Conservation (phyloP, 192 early-diverging fungal genomes). For the Polychytrium aggregatum region DNA sequence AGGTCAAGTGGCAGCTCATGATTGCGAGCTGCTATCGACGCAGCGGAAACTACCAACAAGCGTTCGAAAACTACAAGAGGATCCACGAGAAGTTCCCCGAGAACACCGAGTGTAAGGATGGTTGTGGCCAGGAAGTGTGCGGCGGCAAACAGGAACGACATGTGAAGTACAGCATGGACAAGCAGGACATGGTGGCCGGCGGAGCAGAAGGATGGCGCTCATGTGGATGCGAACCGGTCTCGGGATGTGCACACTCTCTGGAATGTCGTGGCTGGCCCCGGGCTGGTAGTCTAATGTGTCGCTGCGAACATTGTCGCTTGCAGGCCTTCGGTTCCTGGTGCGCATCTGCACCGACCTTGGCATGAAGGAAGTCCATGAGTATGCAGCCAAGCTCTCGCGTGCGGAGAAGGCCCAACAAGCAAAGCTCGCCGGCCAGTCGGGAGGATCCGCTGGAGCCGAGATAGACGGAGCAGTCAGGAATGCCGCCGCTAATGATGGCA, state of each 20-base stretch:
- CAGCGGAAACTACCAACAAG: slow-evolving; percentile 42
- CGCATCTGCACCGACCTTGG: slow-evolving; percentile 49
- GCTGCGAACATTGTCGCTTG: no score
- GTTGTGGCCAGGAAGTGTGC: no score
- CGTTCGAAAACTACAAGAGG: slow-evolving; percentile 42
- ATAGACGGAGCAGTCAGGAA: no score
- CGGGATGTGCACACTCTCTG: no score
- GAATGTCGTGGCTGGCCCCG: no score
- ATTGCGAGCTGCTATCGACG: slow-evolving; percentile 40
- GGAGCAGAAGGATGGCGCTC: no score
- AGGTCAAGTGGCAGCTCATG: slow-evolving; percentile 51
- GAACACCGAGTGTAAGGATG: slow-evolving; percentile 40
- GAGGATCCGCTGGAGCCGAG: background rate
- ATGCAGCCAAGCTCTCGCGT: slow-evolving; percentile 29
- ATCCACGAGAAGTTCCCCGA: slow-evolving; percentile 46
- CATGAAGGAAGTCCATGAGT: slow-evolving; percentile 46
- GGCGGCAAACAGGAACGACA: no score
- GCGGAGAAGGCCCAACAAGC: slow-evolving; percentile 28
- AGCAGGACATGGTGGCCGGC: no score
- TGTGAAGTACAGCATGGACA: no score
- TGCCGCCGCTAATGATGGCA: no score
- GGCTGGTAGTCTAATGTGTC: background rate
- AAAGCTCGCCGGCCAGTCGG: slow-evolving; percentile 1
- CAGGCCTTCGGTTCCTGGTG: slow-evolving; percentile 46
- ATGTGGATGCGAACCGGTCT: no score